These are phyloP conservation scores for Tricladium varicosporioides DNA, from an alignment of 2,329 filamentous ascomycete species.

Conservation along the genomic window DNA sequence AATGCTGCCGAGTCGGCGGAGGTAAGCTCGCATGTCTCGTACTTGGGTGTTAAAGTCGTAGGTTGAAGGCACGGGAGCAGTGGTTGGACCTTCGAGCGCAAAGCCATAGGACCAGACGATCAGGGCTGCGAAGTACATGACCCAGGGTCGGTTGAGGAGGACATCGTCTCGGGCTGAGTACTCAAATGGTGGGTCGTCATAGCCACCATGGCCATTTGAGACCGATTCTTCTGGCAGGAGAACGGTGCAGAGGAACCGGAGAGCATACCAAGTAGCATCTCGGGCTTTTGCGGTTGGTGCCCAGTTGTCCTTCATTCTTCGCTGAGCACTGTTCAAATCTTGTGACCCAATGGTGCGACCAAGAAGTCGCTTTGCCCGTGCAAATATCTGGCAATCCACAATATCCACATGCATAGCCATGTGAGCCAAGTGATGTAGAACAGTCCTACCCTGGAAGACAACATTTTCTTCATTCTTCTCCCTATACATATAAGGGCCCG, in stretches of 20 bases:
- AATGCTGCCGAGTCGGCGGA: constrained; percentile 70
- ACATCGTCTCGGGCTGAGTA: constrained; percentile 89
- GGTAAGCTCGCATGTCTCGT: constrained; percentile 75
- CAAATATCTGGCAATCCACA: constrained; percentile 96
- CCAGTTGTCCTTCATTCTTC: constrained; percentile 86
- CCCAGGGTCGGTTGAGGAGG: constrained; percentile 89
- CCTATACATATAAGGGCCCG: constrained; percentile 53
- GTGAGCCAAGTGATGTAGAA: constrained; percentile 89
- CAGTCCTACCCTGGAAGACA: constrained; percentile 83
- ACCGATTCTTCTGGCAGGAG: constrained; percentile 58
- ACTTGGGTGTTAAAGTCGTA: constrained; percentile 64
- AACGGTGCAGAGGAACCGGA: constrained; percentile 85
- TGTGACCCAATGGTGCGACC: constrained; percentile 80
- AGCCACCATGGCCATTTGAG: constrained; percentile 34
- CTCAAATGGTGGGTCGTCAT: constrained; percentile 40
- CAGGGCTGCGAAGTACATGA: constrained; percentile 86
- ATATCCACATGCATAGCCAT: constrained; percentile 98
- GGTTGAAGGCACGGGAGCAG: constrained; percentile 41
- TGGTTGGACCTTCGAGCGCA: constrained; percentile 78
- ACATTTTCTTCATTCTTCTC: constrained; percentile 63
- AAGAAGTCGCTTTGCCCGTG: constrained; percentile 78
- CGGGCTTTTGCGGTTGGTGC: constrained; percentile 83
- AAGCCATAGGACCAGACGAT: constrained; percentile 96
- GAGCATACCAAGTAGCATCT: constrained; percentile 88
- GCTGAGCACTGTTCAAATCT: constrained; percentile 76